Evolutionary conservation across 495 filamentous ascomycete species (phyloP), one percentile per base, ranked within the genome.

Genomic region (Pseudevernia furfuracea): DNA sequence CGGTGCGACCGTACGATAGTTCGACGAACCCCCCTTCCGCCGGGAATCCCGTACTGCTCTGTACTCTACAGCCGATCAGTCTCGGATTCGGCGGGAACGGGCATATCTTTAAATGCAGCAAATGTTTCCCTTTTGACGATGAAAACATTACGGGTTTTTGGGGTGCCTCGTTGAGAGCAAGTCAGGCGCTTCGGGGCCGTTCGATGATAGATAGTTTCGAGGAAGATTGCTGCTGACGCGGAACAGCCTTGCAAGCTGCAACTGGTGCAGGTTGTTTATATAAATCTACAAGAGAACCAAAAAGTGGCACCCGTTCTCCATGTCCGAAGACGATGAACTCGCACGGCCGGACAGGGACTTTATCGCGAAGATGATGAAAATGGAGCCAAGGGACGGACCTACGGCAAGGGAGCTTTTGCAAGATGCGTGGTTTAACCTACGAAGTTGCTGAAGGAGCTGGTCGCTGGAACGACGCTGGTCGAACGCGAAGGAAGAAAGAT

Each of bases 321-420:
- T 58, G n/a, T 58, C 52, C 23, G 52, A 39, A 59, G 58, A 61
- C n/a, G 49, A 66, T 46, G 59, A 58, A 25, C 36, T 63, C 14
- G 36, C 52, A 25, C 4, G 21, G 49, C 19, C 23, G 30, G 60
- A 48, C n/a, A 58, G 39, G 38, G 46, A 59, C 19, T 63, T 63
- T 38, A 41, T 67, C 19, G 15, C 14, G 23, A 67, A 46, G 44
- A 36, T 67, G 36, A 67, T 67, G 65, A 58, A 59, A 25, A 39
- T 67, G 14, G 60, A 67, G 44, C 65, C 60, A 28, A 63, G 60
- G 23, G 65, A 67, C 32, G 48, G 65, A 28, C 65, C 65, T 2
- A 46, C 65, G n/a, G 60, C 65, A 4, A 59, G 28, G 55, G 65
- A 63, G 38, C 55, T 67, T 44, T 28, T 67, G 32, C 65, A 59